Base-by-base conservation (phyloP, 306 rosid species). In the Casuarina glauca region DNA sequence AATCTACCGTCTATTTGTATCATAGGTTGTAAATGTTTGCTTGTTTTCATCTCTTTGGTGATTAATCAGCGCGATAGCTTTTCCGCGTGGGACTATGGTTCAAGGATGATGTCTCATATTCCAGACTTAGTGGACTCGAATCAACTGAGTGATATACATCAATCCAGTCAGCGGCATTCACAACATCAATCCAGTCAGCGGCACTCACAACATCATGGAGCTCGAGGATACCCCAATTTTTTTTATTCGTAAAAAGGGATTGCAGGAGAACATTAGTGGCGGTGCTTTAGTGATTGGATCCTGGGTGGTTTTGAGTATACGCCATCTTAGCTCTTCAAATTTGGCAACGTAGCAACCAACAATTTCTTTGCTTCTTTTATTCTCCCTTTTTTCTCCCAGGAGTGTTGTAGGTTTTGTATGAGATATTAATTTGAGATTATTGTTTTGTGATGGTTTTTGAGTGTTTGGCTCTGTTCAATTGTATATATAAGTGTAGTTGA, bases 281-380 rank as follows among this genome's bases (percentile, higher is more conserved):
- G 73, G 39, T 42, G 74, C 63, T 38, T 48, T 72, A 55, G 73
- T 74, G 71, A 70, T 55, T 79, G 54, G 45, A 9, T 50, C 46
- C 6, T 20, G 62, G 81, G 71, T 49, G 84, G 77, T 64, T 17
- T 72, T 48, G 82, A 46, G 67, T 81, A 86, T 72, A 70, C 74
- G 44, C 50, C 82, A 54, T 53, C 91, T 64, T 68, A 79, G 69
- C 86, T 71, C 84, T 61, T 66, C 87, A 80, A 73, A 41, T 86
- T 81, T 88, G 91, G 92, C 84, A 78, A 74, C 82, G 73, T 58
- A 83, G 73, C 36, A 62, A 75, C 83, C 82, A 82, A 78, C 78
- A 46, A 50, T 61, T 48, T 64, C 36, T 44, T 8, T 9, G 72
- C 10, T 16, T 9, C 41, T 15, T 67, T 35, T 4, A 19, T 20